Evolutionary conservation across 2,329 filamentous ascomycete species (phyloP), one percentile per base, ranked within the genome.

Genomic region (Xylaria sp.): DNA sequence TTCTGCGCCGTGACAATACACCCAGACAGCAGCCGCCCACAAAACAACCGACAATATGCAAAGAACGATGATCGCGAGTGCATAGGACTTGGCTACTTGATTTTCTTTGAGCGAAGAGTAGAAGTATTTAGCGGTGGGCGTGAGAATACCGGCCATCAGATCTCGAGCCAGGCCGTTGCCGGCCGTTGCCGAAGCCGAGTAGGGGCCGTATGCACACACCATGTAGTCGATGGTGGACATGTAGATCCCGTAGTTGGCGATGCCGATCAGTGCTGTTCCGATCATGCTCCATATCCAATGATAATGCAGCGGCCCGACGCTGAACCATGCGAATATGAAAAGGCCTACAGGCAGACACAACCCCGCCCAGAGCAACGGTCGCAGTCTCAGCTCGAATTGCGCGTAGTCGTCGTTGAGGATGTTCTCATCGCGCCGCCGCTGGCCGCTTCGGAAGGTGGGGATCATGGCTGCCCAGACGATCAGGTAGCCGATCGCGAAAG

Each of bases 201-300:
- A 91, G 0, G 86, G 86, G 0, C 89, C 89, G 74, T 92, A 92
- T 6, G 89, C 88, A 69, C 87, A 89, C 69, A 91, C 87, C 85
- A 90, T 89, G 76, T 91, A 91, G 74, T 91, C 89, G 71, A 91
- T 90, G 1, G 88, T 90, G 25, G 89, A 88, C 85, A 90, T 90
- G 80, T 91, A 90, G 67, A 90, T 90, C 37, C 82, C 79, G 72
- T 85, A 87, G 75, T 91, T 91, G 61, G 89, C 89, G 50, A 91
- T 87, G 51, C 88, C 90, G 58, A 91, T 86, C 51, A 90, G 81
- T 10, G 82, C 81, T 1, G 86, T 84, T 74, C 89, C 90, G 57
- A 91, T 81, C 84, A 91, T 88, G 7, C 87, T 84, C 0, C 84
- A 88, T 41, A 90, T 89, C 89, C 90, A 92, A 72, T 86, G 89